Evolutionary conservation across 2,329 filamentous ascomycete genomes (phyloP), one percentile per base, ranked within the genome.

Genomic region (Fusarium mundagurra): DNA sequence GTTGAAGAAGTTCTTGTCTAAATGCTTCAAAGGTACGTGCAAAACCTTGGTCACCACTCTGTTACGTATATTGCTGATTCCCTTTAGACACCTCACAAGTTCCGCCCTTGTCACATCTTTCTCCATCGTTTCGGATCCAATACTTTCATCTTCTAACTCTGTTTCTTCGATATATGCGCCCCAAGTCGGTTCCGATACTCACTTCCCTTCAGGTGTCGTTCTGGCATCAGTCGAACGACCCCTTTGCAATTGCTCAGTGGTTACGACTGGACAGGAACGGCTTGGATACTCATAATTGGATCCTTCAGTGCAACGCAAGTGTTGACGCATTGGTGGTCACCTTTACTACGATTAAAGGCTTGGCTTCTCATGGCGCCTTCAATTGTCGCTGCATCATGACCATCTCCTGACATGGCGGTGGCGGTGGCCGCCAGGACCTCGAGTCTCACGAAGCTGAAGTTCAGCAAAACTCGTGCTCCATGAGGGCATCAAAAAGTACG

Each of bases 121-220:
- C 63, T 20, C 18, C 70, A 61, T 10, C 57, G 20, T 43, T 14
- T 8, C 48, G 58, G 10, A 34, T 66, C 17, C 58, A 58, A 3
- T 50, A 44, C 31, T 55, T 62, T n/a, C 48, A 43, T 8, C 33
- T 72, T 17, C 22, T n/a, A 8, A 67, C 47, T 14, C 18, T 70
- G 64, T 50, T 76, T 75, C 69, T 76, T 76, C 55, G 64, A 70
- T 29, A 45, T 65, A 17, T 50, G 69, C 29, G 65, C 69, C n/a
- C 64, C 48, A 24, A 68, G 69, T 36, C 45, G 61, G 14, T 76
- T 73, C 22, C 13, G 9, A 33, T 34, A 27, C 18, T 17, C 17
- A 27, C 13, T 3, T 17, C 36, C 16, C 16, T 58, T 22, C 54
- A 34, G 29, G 3, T 18, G 18, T 14, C 12, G 3, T 27, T 27